Evolutionary conservation across 2,329 filamentous ascomycete species (phyloP), one percentile per base, ranked within the genome.

Genomic region (Penicillium capsulatum): DNA sequence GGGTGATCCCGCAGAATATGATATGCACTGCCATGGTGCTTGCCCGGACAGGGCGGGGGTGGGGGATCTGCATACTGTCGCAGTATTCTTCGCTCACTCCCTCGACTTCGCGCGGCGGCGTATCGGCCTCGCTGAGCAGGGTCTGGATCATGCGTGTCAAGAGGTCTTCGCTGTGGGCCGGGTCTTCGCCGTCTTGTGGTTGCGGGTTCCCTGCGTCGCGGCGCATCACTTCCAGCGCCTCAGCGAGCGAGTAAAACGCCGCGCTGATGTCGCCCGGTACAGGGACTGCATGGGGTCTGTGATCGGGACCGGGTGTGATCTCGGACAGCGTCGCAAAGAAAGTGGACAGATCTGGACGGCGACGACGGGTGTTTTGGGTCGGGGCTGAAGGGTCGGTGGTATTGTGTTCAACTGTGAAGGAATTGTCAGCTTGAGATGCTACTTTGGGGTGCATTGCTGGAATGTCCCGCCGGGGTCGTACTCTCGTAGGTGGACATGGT

Each of bases 281-380:
- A 1, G 80, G 80, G 1, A 79, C 59, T 2, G 79, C 75, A 59
- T 81, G 65, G n/a, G 68, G 66, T 53, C 81, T 76, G 49, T 52
- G 38, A 71, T 70, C 34, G 73, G 75, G 31, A 64, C 54, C 40
- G 66, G 67, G 74, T 7, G 74, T 78, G 40, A 79, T 73, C 52
- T 81, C 75, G 44, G 66, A 65, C 34, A 83, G 75, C 31, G 76
- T 75, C 41, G 73, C 72, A 66, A 81, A 81, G 69, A 83, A 83
- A 53, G 78, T 80, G 28, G 75, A 79, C 28, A 83, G 73, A 59
- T 83, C 80, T 17, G 80, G 80, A 36, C 79, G 75, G 47, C 77
- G 77, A 38, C 66, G 64, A 22, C 63, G 62, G 13, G 64, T 64
- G 46, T 37, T 36, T 17, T 37, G 36, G 35, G 40, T 31, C 16